Evolutionary conservation across 495 filamentous ascomycete species (phyloP).

Genomic region (Xylaria acuta): DNA sequence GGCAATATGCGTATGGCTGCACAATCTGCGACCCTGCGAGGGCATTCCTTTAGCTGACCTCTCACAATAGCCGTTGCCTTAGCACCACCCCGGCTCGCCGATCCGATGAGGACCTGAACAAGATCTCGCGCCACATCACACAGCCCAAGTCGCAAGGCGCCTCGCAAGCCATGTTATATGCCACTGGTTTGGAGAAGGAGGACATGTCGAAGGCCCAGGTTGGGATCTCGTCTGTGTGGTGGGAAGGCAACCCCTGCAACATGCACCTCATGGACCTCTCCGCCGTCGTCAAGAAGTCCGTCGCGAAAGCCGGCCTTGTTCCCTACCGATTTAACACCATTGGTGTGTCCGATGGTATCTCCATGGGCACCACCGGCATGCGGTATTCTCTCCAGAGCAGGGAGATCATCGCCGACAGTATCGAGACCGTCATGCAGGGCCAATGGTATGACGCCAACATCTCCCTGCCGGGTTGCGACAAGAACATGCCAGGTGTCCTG

Average conservation of each 20-base stretch:
- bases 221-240: slow-evolving; percentile 91
- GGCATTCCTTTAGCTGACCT: slow-evolving; percentile 26
- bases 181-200: slow-evolving; percentile 79
- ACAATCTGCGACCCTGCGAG: neutral
- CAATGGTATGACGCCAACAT: slow-evolving; percentile 99
- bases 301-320: slow-evolving; percentile 78
- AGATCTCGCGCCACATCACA: slow-evolving; percentile 81
- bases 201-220: slow-evolving; percentile 96
- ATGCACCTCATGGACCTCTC: slow-evolving; percentile 96
- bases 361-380: slow-evolving; percentile 88
- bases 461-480: slow-evolving; percentile 98
- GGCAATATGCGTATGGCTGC: slow-evolving; percentile 46
- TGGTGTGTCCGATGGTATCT: slow-evolving; percentile 87
- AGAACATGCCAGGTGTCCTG: slow-evolving; percentile 99
- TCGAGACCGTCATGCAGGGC: slow-evolving; percentile 98
- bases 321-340: slow-evolving; percentile 97
- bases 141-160: slow-evolving; percentile 97
- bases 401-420: slow-evolving; percentile 95
- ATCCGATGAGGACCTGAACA: slow-evolving; percentile 71
- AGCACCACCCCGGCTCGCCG: slow-evolving; percentile 47
- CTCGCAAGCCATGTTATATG: slow-evolving; percentile 98
- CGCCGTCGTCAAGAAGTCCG: slow-evolving; percentile 80
- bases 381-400: slow-evolving; percentile 91
- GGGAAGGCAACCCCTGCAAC: slow-evolving; percentile 96
- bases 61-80: slow-evolving; percentile 45